A percentile compares a stretch with the other conserved stretches of the same genome.
Conservation (phyloP, 768 basidiomycete species). For the Antrodiella citrinella region DNA sequence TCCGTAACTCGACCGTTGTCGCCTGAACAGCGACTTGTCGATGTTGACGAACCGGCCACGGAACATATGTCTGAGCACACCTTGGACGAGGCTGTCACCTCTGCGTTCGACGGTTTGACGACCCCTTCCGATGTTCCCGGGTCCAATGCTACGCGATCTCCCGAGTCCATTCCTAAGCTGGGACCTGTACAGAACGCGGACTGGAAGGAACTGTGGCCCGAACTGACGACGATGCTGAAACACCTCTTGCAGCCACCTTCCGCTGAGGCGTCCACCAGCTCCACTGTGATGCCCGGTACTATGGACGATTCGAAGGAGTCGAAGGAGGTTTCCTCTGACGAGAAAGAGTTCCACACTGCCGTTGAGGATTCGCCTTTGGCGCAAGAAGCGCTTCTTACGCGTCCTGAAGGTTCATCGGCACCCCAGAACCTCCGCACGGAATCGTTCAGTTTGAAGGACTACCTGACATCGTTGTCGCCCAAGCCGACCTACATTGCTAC, state of each 20-base stretch:
- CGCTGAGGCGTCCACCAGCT: background rate
- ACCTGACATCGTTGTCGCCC: constrained; percentile 1
- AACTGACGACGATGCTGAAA: constrained; percentile 18
- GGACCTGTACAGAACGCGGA: constrained; percentile 15
- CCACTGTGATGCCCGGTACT: constrained; percentile 12
- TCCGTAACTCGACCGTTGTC: background rate
- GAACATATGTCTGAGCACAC: background rate
- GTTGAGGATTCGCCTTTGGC: constrained; percentile 17
- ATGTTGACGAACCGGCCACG: background rate
- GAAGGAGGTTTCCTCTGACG: background rate
- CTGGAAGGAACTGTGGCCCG: constrained; percentile 21
- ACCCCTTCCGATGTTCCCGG: constrained; percentile 14
- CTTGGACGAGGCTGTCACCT: background rate
- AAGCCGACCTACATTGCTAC: constrained; percentile 27
- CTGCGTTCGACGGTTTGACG: constrained; percentile 7
- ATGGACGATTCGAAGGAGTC: constrained; percentile 6
- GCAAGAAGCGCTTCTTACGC: constrained; percentile 17
- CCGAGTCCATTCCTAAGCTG: constrained; percentile 15
- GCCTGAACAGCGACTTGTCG: background rate
- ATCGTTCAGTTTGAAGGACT: constrained; percentile 2
- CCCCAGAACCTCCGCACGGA: constrained; percentile 1
- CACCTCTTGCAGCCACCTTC: constrained; percentile 17
- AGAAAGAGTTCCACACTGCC: constrained; percentile 4
- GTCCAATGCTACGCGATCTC: constrained; percentile 2
- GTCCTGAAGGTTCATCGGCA: constrained; percentile 7